Evolutionary conservation across 805 yeast species (phyloP).

Genomic region (Schwanniomyces vanrijiae): DNA sequence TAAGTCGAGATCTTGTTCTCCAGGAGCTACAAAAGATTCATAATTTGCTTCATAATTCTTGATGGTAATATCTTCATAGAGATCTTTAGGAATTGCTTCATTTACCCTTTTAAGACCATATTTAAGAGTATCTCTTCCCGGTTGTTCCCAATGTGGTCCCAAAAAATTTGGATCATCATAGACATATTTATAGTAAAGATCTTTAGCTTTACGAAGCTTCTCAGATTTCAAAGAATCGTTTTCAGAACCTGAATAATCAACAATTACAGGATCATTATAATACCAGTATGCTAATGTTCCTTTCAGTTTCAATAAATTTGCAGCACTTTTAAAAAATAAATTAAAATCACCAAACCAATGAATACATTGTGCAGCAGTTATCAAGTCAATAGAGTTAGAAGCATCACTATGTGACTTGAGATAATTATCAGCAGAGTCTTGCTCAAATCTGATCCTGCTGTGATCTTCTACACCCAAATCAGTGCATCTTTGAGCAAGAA

Average conservation of each 20-base stretch:
- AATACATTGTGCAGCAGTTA: slow-evolving; percentile 43
- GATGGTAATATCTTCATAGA: slow-evolving; percentile 39
- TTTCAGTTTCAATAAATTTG: slow-evolving; percentile 34
- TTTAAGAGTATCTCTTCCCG: slow-evolving; percentile 65
- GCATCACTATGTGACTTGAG: slow-evolving; percentile 6
- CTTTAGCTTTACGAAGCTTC: slow-evolving; percentile 18
- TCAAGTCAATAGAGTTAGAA: slow-evolving; percentile 27
- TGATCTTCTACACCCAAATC: slow-evolving; percentile 24
- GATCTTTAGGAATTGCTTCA: slow-evolving; percentile 38
- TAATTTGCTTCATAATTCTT: slow-evolving; percentile 23
- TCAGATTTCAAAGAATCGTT: slow-evolving; percentile 10
- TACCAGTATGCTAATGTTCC: slow-evolving; percentile 46
- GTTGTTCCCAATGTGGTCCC: slow-evolving; percentile 84
- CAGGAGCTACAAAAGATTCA: slow-evolving; percentile 10
- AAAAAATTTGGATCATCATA: slow-evolving; percentile 45
- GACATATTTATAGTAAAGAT: slow-evolving; percentile 35
- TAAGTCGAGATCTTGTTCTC: slow-evolving; percentile 23
- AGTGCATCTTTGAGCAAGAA: slow-evolving; percentile 20
- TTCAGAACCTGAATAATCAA: slow-evolving; percentile 15
- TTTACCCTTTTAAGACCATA: slow-evolving; percentile 41
- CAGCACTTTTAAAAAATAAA: slow-evolving; percentile 27
- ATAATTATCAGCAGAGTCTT: slow-evolving; percentile 34
- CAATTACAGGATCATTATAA: slow-evolving; percentile 41
- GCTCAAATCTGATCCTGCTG: slow-evolving; percentile 27
- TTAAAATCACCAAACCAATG: slow-evolving; percentile 43